Evolutionary conservation across 2,329 filamentous ascomycete species (phyloP).

Genomic region (Metarhizium anisopliae): DNA sequence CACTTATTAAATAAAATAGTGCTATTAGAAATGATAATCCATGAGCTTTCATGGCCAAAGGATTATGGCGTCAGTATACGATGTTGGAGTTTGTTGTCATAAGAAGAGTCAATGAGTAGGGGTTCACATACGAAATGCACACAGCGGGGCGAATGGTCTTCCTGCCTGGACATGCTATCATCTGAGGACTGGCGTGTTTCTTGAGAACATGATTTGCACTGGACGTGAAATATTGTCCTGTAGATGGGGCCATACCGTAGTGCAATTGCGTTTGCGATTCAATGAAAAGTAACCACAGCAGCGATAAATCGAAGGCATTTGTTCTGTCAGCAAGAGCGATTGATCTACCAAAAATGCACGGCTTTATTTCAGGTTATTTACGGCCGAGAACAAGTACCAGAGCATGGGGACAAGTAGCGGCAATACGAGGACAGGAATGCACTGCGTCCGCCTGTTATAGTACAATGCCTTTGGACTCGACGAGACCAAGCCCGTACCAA

Average conservation of each 20-base stretch:
- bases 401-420: too few species aligned
- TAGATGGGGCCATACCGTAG: not conserved
- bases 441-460: too few species aligned
- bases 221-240: not conserved
- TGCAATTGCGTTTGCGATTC: too few species aligned
- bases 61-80: not conserved
- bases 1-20: conserved; percentile 93
- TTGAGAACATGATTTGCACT: not conserved
- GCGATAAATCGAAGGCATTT: too few species aligned
- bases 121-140: not conserved
- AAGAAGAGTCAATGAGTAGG: not conserved
- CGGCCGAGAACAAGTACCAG: too few species aligned
- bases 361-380: too few species aligned
- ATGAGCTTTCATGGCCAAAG: conserved; percentile 36
- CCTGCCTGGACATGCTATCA: not conserved
- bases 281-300: too few species aligned
- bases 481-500: too few species aligned
- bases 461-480: too few species aligned
- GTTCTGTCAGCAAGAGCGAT: too few species aligned
- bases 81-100: not conserved
- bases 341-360: too few species aligned
- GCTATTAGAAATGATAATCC: conserved; percentile 77
- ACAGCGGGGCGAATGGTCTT: not conserved
- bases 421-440: too few species aligned
- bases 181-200: not conserved